Evolutionary conservation across 148 eudicot species (phyloP), one percentile per base, ranked within the genome.

Genomic region (Rheum nobile): DNA sequence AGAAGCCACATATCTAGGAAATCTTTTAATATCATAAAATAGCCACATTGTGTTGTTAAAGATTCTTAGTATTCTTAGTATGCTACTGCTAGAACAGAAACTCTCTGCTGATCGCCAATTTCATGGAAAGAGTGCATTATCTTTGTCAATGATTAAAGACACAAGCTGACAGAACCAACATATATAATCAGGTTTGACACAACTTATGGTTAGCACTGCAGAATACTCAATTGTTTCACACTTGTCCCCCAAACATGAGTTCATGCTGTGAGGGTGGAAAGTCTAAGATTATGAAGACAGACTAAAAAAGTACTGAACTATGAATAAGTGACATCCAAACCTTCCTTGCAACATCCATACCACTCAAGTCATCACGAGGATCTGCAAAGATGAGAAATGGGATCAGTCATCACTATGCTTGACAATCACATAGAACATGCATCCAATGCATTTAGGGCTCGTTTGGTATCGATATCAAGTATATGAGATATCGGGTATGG

Each of bases 341-440:
- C 98, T 94, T 94, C 86, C 98, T 87, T 75, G 93, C 97, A 65
- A 94, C 97, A 83, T 94, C 98, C 93, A 87, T 94, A 74, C 98
- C 98, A 42, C 97, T 82, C 77, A 94, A 88, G 87, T 94, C 98
- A 75, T 94, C 98, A 50, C 98, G 97, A 77, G 98, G 98, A 90
- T 94, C 98, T 94, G 96, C 37, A 39, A 47, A 46, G 79, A 78
- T 8, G 65, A 78, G 12, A 76, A 52, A 69, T 38, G 11, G 77
- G 75, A 61, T 71, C 24, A 73, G 52, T 43, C 73, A 41, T 32
- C 70, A 65, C 70, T 31, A 65, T 32, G 70, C 21, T 32, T 65
- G 70, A 32, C 39, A 28, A 61, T 29, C 35, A 61, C 67, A 26
- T 59, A 17, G 65, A 55, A 22, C 12, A 55, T 24, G 65, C 65